phyloP scores from a whole-genome alignment of 176 grass and related monocot species.

The Rhipidocladum racemiflorum region DNA sequence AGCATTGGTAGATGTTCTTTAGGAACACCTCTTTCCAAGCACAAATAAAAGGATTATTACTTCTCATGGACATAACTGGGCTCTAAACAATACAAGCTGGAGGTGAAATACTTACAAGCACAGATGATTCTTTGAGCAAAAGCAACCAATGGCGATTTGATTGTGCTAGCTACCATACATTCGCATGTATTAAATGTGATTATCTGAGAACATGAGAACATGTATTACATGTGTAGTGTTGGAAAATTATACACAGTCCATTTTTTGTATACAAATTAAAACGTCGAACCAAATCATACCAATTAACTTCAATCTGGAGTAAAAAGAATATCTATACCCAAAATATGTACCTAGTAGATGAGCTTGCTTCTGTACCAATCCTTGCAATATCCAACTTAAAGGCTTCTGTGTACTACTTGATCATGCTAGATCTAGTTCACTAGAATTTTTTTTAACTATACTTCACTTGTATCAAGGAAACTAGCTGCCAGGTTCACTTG shows the following conservation, averaged over 20 bases:
- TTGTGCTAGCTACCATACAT: background rate
- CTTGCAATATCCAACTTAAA: background rate
- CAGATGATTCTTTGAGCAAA: conserved; percentile 2
- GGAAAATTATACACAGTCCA: background rate
- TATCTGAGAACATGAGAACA: background rate
- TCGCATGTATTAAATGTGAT: background rate
- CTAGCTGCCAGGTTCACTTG: background rate
- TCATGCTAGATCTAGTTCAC: background rate
- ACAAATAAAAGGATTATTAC: background rate
- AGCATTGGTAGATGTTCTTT: background rate
- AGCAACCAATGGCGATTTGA: background rate
- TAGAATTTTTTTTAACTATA: background rate
- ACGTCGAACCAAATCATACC: conserved; percentile 17
- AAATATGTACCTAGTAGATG: background rate
- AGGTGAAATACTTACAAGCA: background rate
- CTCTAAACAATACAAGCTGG: background rate
- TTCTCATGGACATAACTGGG: background rate
- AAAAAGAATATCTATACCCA: conserved; percentile 13
- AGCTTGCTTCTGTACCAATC: conserved; percentile 1
- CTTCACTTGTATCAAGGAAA: background rate
- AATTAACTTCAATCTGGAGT: conserved; percentile 22
- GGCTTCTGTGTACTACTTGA: background rate
- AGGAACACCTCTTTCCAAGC: background rate
- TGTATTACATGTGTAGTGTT: conserved; percentile 4
- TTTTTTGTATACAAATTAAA: conserved; percentile 31